Evolutionary conservation across 2,329 filamentous ascomycete genomes (phyloP), one percentile per base, ranked within the genome.

Genomic region (Claviceps sorghi): DNA sequence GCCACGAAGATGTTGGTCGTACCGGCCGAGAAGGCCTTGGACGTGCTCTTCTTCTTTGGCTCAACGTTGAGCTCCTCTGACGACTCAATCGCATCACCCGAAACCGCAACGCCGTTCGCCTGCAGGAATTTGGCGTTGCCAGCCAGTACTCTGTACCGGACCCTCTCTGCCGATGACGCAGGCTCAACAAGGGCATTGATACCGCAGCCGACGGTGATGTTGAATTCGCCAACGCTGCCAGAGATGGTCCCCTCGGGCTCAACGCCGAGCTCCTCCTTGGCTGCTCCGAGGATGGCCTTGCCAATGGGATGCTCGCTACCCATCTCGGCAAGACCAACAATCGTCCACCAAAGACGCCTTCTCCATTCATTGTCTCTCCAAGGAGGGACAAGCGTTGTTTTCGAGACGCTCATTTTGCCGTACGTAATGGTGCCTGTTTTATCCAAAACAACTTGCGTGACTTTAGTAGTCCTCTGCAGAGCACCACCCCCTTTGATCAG

Each of bases 401-500:
- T 80, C 8, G 88, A 85, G 19, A 97, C 90, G 56, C 80, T 94
- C 89, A 98, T 97, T 69, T 90, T 94, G 46, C 93, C 93, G 59
- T 93, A 80, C 0, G 93, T 98, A 55, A 98, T 76, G 3, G 91
- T 97, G 32, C 91, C 91, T 1, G 91, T 97, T 77, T 97, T 97
- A 72, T 97, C 91, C 22, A 97, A 79, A 17, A 97, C 86, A 21
- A 97, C 79, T 59, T 95, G 86, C 1, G 84, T 94, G 58, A 97
- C 79, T 66, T 88, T 91, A 9, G 89, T 97, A 0, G 89, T 86
- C 4, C 81, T 88, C 71, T 98, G 91, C 3, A 98, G 74, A 32
- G 90, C 89, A 42, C 88, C 90, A 52, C 93, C 93, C 52, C 93
- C 91, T 70, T 98, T 98, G 66, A 97, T 89, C n/a, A 98, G 74